Evolutionary conservation across 2,329 filamentous ascomycete genomes (phyloP).

Genomic region (Chalara sp.): DNA sequence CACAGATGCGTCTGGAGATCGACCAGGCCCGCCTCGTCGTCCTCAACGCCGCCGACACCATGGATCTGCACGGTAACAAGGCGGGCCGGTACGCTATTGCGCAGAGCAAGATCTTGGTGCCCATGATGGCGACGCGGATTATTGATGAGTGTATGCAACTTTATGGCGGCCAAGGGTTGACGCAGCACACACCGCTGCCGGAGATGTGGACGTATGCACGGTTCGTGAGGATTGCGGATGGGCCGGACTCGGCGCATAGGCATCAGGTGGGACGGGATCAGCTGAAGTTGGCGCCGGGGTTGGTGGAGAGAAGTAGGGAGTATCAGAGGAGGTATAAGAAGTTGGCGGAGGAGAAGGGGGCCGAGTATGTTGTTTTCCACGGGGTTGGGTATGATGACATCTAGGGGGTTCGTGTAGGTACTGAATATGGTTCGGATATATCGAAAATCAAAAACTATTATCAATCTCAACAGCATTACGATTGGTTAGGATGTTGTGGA

Average conservation of each 20-base stretch:
- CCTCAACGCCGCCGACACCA: slow-evolving; percentile 34
- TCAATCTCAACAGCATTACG: too few species aligned
- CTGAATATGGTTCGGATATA: too few species aligned
- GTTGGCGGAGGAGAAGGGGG: slow-evolving; percentile 8
- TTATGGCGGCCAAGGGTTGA: slow-evolving; percentile 34
- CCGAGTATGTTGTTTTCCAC: slow-evolving; percentile 10
- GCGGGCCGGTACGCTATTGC: slow-evolving; percentile 34
- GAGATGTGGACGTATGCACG: slow-evolving; percentile 37
- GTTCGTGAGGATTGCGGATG: slow-evolving; percentile 35
- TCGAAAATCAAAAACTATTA: too few species aligned
- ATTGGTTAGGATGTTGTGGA: too few species aligned
- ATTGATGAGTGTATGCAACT: slow-evolving; percentile 38
- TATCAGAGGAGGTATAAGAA: slow-evolving; percentile 25
- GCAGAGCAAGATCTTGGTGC: slow-evolving; percentile 35
- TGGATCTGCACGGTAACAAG: slow-evolving; percentile 34
- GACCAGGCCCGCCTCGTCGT: slow-evolving; percentile 33
- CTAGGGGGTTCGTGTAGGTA: neutral
- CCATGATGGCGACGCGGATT: slow-evolving; percentile 31
- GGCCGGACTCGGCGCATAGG: slow-evolving; percentile 33
- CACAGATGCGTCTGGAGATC: slow-evolving; percentile 34
- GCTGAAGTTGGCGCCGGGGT: slow-evolving; percentile 32
- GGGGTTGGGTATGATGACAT: slow-evolving; percentile 3
- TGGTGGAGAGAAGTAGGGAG: slow-evolving; percentile 27
- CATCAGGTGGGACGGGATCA: slow-evolving; percentile 36
- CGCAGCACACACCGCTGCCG: slow-evolving; percentile 34